A percentile compares a stretch with the other conserved stretches of the same genome.
phyloP scores from a whole-genome alignment of 371 early-diverging fungal genomes.

The Rhizopus delemar region DNA sequence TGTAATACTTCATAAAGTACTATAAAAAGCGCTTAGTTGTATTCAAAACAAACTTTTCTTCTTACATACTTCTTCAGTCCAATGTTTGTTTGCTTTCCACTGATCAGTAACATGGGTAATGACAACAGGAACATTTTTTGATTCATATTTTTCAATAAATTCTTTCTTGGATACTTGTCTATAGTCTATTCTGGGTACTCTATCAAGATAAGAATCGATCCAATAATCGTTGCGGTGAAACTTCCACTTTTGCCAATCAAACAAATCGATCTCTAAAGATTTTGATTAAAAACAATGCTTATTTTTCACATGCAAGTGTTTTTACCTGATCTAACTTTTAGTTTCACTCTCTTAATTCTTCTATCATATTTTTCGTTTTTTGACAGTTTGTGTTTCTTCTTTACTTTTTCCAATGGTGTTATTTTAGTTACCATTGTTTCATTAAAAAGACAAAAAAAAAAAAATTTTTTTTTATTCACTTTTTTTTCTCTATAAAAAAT shows the following conservation, averaged over 20 bases:
- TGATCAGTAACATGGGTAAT: slow-evolving; percentile 60
- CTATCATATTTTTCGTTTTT: slow-evolving; percentile 33
- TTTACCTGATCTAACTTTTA: slow-evolving; percentile 55
- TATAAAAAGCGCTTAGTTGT: slow-evolving; percentile 11
- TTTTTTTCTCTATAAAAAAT: slow-evolving; percentile 1
- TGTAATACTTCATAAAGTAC: slow-evolving; percentile 56
- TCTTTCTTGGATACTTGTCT: slow-evolving; percentile 51
- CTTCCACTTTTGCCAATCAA: slow-evolving; percentile 58
- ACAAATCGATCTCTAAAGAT: slow-evolving; percentile 54
- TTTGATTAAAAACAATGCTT: neutral
- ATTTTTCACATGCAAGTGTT: neutral
- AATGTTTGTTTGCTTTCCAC: slow-evolving; percentile 63
- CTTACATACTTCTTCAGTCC: slow-evolving; percentile 59
- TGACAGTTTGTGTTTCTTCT: slow-evolving; percentile 23
- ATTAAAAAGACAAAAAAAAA: slow-evolving; percentile 4
- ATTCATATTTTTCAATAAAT: slow-evolving; percentile 64
- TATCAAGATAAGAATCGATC: slow-evolving; percentile 50
- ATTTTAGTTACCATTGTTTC: slow-evolving; percentile 12
- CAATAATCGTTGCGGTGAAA: slow-evolving; percentile 53
- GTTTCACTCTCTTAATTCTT: slow-evolving; percentile 49
- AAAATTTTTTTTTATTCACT: neutral
- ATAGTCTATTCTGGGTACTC: slow-evolving; percentile 51
- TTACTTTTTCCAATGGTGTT: slow-evolving; percentile 10
- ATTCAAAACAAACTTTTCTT: neutral
- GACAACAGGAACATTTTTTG: slow-evolving; percentile 62